Evolutionary conservation across 2,329 filamentous ascomycete genomes (phyloP), one percentile per base, ranked within the genome.

Genomic region (Waltergamsia citrina): DNA sequence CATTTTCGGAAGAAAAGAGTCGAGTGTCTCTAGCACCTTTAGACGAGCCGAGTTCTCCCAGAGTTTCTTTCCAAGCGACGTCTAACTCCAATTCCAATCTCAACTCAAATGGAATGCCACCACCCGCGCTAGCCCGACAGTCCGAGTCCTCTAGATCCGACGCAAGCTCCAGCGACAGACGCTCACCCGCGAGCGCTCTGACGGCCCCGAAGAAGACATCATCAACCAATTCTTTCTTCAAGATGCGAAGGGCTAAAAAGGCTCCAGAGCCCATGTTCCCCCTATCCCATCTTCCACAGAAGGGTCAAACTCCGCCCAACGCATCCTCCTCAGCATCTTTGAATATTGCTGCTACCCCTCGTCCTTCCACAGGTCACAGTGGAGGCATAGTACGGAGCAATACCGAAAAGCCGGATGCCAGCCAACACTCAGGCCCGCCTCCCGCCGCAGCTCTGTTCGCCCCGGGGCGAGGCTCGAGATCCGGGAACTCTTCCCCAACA

Each of bases 101-200:
- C 16, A 67, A n/a, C n/a, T n/a, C n/a, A n/a, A n/a, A n/a, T n/a
- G n/a, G 74, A 3, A 61, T 85, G 61, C 37, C 57, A 57, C 43
- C 66, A 53, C 45, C 63, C 15, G 20, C 34, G 12, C 17, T 29
- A 52, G 35, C 62, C 55, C 45, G 70, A 59, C 49, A 52, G 57
- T 42, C 58, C 51, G 90, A 95, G 49, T 95, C 90, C 2, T 94
- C 87, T 3, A 75, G 84, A 44, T 95, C 90, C 19, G 88, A 95
- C 54, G 83, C 75, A 29, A 94, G 85, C 58, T 84, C 80, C 12
- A 76, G 70, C 27, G 81, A 88, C 47, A 55, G 70, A 67, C 32
- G 71, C 63, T 42, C 71, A 62, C 30, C 73, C 66, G 26, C 77
- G 71, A 38, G 81, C 68, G 34, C 78, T 68, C 29, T 78, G 19